phyloP scores from a whole-genome alignment of 2,329 filamentous ascomycete species.

The Claviceps sp. region DNA sequence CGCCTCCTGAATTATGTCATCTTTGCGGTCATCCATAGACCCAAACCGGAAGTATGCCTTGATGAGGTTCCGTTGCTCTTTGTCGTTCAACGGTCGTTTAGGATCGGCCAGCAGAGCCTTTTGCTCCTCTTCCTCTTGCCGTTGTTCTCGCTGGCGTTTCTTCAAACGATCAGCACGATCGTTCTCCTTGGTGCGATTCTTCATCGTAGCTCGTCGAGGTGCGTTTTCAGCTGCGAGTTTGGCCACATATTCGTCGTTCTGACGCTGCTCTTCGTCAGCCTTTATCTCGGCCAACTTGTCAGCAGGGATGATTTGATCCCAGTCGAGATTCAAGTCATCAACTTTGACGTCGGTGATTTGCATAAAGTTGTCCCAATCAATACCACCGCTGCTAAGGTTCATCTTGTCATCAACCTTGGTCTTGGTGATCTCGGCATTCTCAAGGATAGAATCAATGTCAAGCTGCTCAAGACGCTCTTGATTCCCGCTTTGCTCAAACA shows the following conservation, averaged over 20 bases:
- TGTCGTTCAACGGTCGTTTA: slow-evolving; percentile 77
- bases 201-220: slow-evolving; percentile 59
- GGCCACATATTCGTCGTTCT: slow-evolving; percentile 70
- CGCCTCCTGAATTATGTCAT: slow-evolving; percentile 79
- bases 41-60: slow-evolving; percentile 85
- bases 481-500: slow-evolving; percentile 96
- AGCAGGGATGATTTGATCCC: slow-evolving; percentile 96
- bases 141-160: slow-evolving; percentile 51
- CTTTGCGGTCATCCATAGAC: slow-evolving; percentile 72
- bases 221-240: slow-evolving; percentile 75
- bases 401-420: slow-evolving; percentile 92
- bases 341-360: slow-evolving; percentile 98
- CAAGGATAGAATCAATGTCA: slow-evolving; percentile 92
- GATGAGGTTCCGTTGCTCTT: slow-evolving; percentile 85
- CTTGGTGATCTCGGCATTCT: slow-evolving; percentile 93
- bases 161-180: slow-evolving; percentile 54
- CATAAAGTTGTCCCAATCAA: slow-evolving; percentile 83
- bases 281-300: slow-evolving; percentile 85
- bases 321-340: slow-evolving; percentile 65
- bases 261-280: slow-evolving; percentile 71
- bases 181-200: slow-evolving; percentile 41
- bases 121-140: slow-evolving; percentile 59
- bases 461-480: slow-evolving; percentile 94
- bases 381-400: slow-evolving; percentile 75
- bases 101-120: slow-evolving; percentile 67